Conservation (phyloP, 2,329 filamentous ascomycete species). For the Helotiales sp. region DNA sequence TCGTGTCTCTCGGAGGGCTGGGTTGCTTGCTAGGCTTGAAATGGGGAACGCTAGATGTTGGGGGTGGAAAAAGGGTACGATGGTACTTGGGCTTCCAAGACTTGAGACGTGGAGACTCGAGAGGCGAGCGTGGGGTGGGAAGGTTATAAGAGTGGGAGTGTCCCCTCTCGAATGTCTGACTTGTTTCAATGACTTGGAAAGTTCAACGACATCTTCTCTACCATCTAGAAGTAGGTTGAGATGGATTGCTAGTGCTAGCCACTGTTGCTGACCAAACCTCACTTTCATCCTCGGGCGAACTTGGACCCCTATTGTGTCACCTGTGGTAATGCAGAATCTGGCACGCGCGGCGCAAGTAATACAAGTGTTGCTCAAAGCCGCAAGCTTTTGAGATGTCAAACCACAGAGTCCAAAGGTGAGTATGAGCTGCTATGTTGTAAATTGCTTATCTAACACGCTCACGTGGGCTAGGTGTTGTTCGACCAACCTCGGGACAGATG, state of each 20-base stretch:
- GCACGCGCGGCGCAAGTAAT: neutral
- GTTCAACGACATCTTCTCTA: neutral
- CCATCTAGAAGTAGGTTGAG: neutral
- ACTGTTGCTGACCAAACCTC: neutral
- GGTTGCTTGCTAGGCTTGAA: neutral
- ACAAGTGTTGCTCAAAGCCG: neutral
- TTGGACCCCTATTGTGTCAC: neutral
- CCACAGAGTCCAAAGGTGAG: neutral
- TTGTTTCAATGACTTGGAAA: neutral
- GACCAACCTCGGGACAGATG: neutral
- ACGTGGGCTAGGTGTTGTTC: neutral
- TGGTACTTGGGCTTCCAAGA: neutral
- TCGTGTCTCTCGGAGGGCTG: neutral
- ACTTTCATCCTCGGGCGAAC: neutral
- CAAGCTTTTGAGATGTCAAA: neutral
- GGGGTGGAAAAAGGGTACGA: neutral
- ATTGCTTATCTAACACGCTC: neutral
- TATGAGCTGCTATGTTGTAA: neutral
- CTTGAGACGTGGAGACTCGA: neutral
- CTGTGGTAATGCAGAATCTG: neutral
- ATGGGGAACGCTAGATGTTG: neutral
- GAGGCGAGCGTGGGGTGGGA: neutral
- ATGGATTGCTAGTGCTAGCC: neutral
- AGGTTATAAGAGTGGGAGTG: neutral
- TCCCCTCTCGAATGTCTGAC: neutral